phyloP scores from a whole-genome alignment of 2,329 filamentous ascomycete species.

The Teratosphaeriaceae sp. region DNA sequence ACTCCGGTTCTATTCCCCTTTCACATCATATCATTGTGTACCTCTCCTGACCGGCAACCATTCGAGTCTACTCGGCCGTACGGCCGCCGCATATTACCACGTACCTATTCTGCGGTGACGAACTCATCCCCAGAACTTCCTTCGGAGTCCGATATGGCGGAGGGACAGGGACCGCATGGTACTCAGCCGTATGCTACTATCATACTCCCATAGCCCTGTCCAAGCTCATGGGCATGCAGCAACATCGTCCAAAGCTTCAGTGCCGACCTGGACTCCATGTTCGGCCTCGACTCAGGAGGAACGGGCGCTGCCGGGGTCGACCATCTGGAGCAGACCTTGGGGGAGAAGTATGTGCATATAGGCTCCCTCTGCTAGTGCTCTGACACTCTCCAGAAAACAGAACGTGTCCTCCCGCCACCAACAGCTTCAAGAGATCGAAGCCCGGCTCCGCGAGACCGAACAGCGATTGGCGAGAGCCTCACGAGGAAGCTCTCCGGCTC shows the following conservation, averaged over 20 bases:
- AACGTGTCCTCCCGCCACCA: slow-evolving; percentile 65
- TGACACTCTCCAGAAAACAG: slow-evolving; percentile 59
- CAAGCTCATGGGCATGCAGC: slow-evolving; percentile 40
- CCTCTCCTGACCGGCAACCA: not conserved
- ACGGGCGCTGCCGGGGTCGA: slow-evolving; percentile 54
- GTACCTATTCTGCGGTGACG: not conserved
- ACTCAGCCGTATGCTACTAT: slow-evolving; percentile 5
- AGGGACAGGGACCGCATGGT: not conserved
- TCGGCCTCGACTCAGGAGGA: slow-evolving; percentile 62
- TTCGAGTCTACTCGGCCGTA: not conserved
- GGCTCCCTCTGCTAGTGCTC: not conserved
- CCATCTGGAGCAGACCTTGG: slow-evolving; percentile 66
- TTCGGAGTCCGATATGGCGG: not conserved
- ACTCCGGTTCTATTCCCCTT: not conserved
- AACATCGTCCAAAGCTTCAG: slow-evolving; percentile 86
- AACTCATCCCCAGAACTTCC: not conserved
- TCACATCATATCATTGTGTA: not conserved
- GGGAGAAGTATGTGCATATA: slow-evolving; percentile 63
- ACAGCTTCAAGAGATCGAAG: slow-evolving; percentile 82
- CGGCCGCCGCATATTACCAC: not conserved
- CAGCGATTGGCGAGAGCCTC: slow-evolving; percentile 52
- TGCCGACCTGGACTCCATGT: slow-evolving; percentile 77
- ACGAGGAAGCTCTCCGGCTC: slow-evolving; percentile 21
- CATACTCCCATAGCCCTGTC: not conserved
- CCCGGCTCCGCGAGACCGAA: slow-evolving; percentile 77